A percentile compares a stretch with the other conserved stretches of the same genome.
phyloP scores from a whole-genome alignment of 2,329 filamentous ascomycete genomes.

The Trichoderma harzianum region DNA sequence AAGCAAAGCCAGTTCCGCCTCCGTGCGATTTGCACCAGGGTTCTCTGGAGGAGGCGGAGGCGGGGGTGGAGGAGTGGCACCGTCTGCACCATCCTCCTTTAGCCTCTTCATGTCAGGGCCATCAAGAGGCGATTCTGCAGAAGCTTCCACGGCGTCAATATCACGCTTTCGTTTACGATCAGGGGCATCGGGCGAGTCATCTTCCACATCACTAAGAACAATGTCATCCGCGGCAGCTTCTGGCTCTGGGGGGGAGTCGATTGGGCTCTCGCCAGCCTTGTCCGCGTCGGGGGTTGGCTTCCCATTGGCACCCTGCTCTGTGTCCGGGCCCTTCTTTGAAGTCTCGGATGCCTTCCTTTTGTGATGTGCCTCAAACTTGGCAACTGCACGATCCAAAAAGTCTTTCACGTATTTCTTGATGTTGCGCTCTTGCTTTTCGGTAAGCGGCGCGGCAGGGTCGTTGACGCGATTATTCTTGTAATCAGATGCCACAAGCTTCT shows the following conservation, averaged over 20 bases:
- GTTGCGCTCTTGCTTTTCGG: constrained; percentile 73
- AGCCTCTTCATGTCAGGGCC: constrained; percentile 53
- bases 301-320: constrained; percentile 14
- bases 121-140: constrained; percentile 52
- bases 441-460: constrained; percentile 68
- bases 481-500: constrained; percentile 87
- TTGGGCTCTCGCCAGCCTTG: constrained; percentile 19
- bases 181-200: constrained; percentile 44
- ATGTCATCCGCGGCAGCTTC: constrained; percentile 27
- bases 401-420: constrained; percentile 81
- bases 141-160: constrained; percentile 37
- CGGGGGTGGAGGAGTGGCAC: constrained; percentile 42
- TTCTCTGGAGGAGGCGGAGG: constrained; percentile 44
- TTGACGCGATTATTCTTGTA: constrained; percentile 86
- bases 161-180: constrained; percentile 64
- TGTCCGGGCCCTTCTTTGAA: constrained; percentile 26
- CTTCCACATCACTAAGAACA: constrained; percentile 43
- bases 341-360: constrained; percentile 54
- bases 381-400: constrained; percentile 81
- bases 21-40: constrained; percentile 36
- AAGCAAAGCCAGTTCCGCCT: constrained; percentile 44
- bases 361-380: constrained; percentile 68
- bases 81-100: constrained; percentile 45
- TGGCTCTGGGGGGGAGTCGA: constrained; percentile 3
- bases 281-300: constrained; percentile 15